Base-by-base conservation (phyloP, 257 asterid genomes). In the Coffea canephora region DNA sequence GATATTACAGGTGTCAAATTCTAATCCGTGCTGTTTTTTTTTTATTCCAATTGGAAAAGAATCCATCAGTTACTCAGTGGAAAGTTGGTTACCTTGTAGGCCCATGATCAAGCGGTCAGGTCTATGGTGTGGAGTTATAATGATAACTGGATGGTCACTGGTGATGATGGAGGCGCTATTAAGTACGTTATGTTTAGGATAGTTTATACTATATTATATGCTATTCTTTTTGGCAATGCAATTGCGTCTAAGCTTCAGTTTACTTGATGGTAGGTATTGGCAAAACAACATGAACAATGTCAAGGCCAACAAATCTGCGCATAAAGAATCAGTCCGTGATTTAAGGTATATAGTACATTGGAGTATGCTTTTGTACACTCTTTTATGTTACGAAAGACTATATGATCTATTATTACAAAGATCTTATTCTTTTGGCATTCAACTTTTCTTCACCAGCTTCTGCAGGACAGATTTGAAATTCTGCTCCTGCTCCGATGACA, bases 81-180 rank as follows among this genome's bases (percentile, higher is more conserved):
- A 8, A 25, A 4, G 64, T 5, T 71, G 36, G 52, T 41, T 64
- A 21, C 76, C 54, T 71, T 85, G 78, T 91, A 95, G 99, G 99
- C 99, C 84, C 99, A 93, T 85, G 99, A 95, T 77, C 97, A 95
- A 88, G 98, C 99, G 61, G 98, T 95, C 82, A 91, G 99, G 84
- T 92, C 99, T 79, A 95, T 95, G 99, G 86, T 95, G 50, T 95
- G 99, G 99, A 96, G 99, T 89, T 91, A 96, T 86, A 96, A 94
- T 36, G 99, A 94, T 89, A 94, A 91, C 86, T 96, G 98, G 97
- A 96, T 96, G 99, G 99, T 96, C 85, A 92, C 99, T 52, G 99
- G 99, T 73, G 99, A 96, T 87, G 99, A 96, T 85, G 97, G 97
- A 84, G 99, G 99, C 72, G 73, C 98, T 73, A 94, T 96, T 83